These are phyloP conservation scores for Sugiyamaella japonica DNA, from an alignment of 1,139 yeast genomes.

Conservation along the genomic window DNA sequence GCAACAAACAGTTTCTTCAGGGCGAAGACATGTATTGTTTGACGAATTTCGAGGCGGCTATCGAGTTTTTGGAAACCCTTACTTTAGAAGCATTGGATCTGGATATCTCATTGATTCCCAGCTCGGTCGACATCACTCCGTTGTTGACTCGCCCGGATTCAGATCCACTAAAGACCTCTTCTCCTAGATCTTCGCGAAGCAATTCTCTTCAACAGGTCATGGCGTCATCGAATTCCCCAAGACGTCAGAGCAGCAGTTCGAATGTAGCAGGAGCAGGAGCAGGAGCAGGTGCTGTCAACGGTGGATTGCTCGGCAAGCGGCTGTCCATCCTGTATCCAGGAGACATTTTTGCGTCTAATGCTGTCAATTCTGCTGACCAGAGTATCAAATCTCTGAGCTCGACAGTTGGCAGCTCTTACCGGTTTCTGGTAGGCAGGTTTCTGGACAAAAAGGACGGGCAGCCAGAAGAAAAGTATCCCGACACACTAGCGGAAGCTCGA, in stretches of 20 bases:
- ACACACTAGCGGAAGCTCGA: constrained; percentile 34
- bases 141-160: constrained; percentile 25
- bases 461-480: constrained; percentile 28
- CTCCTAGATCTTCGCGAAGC: constrained; percentile 26
- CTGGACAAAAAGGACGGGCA: constrained; percentile 24
- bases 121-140: constrained; percentile 30
- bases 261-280: not conserved
- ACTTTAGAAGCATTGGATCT: constrained; percentile 45
- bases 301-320: constrained; percentile 17
- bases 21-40: constrained; percentile 59
- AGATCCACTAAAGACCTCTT: constrained; percentile 23
- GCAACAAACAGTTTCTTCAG: constrained; percentile 48
- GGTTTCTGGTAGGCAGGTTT: constrained; percentile 38
- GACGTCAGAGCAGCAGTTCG: constrained; percentile 14
- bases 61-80: constrained; percentile 53
- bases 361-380: constrained; percentile 36
- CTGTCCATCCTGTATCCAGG: constrained; percentile 30
- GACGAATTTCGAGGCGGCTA: constrained; percentile 65
- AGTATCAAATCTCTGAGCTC: constrained; percentile 37
- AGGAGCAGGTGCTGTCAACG: not conserved
- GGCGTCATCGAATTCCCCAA: constrained; percentile 14
- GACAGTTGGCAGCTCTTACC: constrained; percentile 39
- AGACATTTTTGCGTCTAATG: constrained; percentile 33
- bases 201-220: constrained; percentile 24
- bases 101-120: constrained; percentile 24